These are phyloP conservation scores for Nicotiana attenuata DNA, from an alignment of 257 asterid species.

Conservation along the genomic window DNA sequence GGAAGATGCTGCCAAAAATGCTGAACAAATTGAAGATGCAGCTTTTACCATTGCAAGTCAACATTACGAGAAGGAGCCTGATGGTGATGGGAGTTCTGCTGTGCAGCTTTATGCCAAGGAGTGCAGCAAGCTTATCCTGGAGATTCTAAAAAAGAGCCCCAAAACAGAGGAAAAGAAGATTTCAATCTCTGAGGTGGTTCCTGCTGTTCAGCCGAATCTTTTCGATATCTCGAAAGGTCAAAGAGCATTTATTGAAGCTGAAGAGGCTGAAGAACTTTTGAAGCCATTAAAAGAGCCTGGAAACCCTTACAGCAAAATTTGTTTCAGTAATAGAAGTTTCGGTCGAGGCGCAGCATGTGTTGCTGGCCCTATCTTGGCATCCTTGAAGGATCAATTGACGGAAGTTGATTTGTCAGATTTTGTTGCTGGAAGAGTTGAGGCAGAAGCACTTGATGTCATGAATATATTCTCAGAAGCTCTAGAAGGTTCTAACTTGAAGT, in stretches of 20 bases:
- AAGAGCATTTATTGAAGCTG: slow-evolving; percentile 77
- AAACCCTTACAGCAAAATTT: slow-evolving; percentile 62
- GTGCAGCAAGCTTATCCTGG: slow-evolving; percentile 83
- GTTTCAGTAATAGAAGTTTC: slow-evolving; percentile 95
- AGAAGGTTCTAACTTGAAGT: slow-evolving; percentile 73
- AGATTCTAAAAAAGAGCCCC: slow-evolving; percentile 57
- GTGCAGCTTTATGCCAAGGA: slow-evolving; percentile 90
- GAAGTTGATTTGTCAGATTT: slow-evolving; percentile 96
- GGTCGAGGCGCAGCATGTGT: slow-evolving; percentile 71
- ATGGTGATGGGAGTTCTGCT: slow-evolving; percentile 95
- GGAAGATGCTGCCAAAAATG: slow-evolving; percentile 55
- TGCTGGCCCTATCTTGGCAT: slow-evolving; percentile 74
- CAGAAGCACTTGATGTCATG: slow-evolving; percentile 94
- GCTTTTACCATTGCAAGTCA: slow-evolving; percentile 61
- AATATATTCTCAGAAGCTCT: slow-evolving; percentile 78
- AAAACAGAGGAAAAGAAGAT: slow-evolving; percentile 31
- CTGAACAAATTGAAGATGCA: slow-evolving; percentile 64
- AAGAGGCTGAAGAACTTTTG: slow-evolving; percentile 71
- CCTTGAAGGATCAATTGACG: slow-evolving; percentile 68
- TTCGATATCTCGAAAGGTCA: slow-evolving; percentile 87
- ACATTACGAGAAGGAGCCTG: slow-evolving; percentile 72
- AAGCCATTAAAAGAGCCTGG: slow-evolving; percentile 66
- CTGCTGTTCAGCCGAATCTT: slow-evolving; percentile 28
- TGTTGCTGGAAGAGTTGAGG: slow-evolving; percentile 94
- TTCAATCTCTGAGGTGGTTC: slow-evolving; percentile 27